Conservation (phyloP, 2,329 filamentous ascomycete genomes). For the Cadophora luteo-olivacea region DNA sequence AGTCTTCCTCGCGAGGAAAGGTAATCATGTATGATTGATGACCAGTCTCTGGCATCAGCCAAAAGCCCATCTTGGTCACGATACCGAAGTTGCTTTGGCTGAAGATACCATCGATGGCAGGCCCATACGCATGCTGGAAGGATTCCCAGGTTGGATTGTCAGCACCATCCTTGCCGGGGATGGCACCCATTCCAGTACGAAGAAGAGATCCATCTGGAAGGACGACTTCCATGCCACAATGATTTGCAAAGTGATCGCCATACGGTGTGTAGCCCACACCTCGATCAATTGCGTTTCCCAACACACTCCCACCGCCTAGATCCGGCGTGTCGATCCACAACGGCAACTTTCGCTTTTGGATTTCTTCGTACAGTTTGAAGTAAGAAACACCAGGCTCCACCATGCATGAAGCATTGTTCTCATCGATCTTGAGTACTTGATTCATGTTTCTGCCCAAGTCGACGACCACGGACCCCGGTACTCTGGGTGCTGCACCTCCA, state of each 20-base stretch:
- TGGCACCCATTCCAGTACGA: constrained; percentile 55
- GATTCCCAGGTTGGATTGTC: constrained; percentile 50
- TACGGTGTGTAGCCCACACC: constrained; percentile 55
- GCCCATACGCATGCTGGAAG: constrained; percentile 50
- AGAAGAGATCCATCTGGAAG: constrained; percentile 53
- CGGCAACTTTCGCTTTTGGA: constrained; percentile 40
- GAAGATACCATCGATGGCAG: constrained; percentile 55
- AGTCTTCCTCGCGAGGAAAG: constrained; percentile 55
- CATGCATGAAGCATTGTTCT: constrained; percentile 55
- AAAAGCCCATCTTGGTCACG: constrained; percentile 61
- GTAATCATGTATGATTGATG: constrained; percentile 53
- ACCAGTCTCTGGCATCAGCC: constrained; percentile 58
- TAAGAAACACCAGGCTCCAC: constrained; percentile 63
- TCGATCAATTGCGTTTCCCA: constrained; percentile 54
- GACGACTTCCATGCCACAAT: constrained; percentile 52
- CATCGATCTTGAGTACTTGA: constrained; percentile 57
- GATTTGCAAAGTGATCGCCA: constrained; percentile 51
- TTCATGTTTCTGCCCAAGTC: constrained; percentile 51
- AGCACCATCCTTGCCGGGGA: constrained; percentile 46
- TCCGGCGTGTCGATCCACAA: constrained; percentile 40
- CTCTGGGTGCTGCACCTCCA: constrained; percentile 58
- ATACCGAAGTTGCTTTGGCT: constrained; percentile 59
- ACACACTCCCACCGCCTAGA: constrained; percentile 50
- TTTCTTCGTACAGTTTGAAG: constrained; percentile 55
- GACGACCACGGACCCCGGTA: constrained; percentile 54